These are phyloP conservation scores for Phaffomyces thermotolerans DNA, from an alignment of 805 yeast genomes.

Conservation along the genomic window DNA sequence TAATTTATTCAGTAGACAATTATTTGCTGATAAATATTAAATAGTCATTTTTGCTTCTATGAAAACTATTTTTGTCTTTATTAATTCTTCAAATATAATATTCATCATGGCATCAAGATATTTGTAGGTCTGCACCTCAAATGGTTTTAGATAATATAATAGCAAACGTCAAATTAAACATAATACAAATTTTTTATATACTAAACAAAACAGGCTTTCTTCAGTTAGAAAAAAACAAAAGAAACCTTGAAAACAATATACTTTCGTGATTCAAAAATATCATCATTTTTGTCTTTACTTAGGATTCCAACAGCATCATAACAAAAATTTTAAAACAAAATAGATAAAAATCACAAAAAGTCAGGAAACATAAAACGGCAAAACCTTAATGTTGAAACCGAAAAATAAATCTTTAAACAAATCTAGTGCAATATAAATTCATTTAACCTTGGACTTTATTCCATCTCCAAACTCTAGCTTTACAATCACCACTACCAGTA, in stretches of 20 bases:
- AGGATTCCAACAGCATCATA: background rate
- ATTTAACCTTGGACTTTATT: constrained; percentile 30
- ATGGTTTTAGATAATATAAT: background rate
- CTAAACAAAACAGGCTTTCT: background rate
- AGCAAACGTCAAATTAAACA: background rate
- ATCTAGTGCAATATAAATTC: background rate
- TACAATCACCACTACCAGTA: constrained; percentile 95
- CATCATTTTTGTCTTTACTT: background rate
- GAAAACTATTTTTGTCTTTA: too few relatives aligned
- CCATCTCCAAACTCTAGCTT: constrained; percentile 96
- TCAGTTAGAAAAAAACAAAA: background rate
- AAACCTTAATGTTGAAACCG: background rate
- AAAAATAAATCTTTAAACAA: background rate
- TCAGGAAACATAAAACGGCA: background rate
- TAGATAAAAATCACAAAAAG: background rate
- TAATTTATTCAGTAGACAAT: background rate
- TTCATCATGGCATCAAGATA: too few relatives aligned
- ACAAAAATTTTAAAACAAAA: background rate
- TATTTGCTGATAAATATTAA: too few relatives aligned
- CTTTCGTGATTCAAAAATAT: background rate
- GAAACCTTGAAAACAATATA: background rate
- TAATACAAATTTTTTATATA: background rate
- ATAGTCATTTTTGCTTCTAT: too few relatives aligned
- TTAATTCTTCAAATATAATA: too few relatives aligned
- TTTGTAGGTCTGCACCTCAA: too few relatives aligned